Evolutionary conservation across 306 rosid genomes (phyloP).

Genomic region (Datisca glomerata): DNA sequence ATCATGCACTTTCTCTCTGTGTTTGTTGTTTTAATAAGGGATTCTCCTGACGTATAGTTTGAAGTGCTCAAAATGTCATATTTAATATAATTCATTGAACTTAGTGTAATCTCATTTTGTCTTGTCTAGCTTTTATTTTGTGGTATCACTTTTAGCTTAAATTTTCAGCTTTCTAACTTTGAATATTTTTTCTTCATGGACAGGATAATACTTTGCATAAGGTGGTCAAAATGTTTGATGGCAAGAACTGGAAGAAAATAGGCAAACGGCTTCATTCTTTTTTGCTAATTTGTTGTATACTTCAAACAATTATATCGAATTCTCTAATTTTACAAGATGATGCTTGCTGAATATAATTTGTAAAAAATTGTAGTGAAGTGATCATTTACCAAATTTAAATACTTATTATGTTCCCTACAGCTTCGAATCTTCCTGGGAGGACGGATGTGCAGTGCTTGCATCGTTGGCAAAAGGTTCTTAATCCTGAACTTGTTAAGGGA

Average conservation of each 20-base stretch:
- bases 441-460: constrained; percentile 98
- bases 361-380: neutral
- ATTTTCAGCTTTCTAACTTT: constrained; percentile 9
- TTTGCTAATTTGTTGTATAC: neutral
- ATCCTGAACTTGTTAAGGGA: constrained; percentile 96
- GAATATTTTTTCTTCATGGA: too few species aligned
- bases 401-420: constrained; percentile 39
- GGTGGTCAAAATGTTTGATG: constrained; percentile 87
- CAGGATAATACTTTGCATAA: constrained; percentile 73
- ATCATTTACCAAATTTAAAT: constrained; percentile 16
- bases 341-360: neutral
- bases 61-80: neutral
- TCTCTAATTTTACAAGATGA: neutral
- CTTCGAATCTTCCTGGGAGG: constrained; percentile 90
- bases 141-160: neutral
- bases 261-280: constrained; percentile 38
- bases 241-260: constrained; percentile 98
- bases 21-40: too few species aligned
- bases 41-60: neutral
- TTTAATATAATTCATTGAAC: neutral
- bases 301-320: neutral
- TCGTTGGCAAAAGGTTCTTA: constrained; percentile 98
- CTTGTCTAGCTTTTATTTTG: neutral
- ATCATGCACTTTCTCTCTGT: too few species aligned
- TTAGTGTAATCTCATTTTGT: neutral